These are phyloP conservation scores for Cucurbita ficifolia DNA, from an alignment of 306 rosid genomes.

Conservation along the genomic window DNA sequence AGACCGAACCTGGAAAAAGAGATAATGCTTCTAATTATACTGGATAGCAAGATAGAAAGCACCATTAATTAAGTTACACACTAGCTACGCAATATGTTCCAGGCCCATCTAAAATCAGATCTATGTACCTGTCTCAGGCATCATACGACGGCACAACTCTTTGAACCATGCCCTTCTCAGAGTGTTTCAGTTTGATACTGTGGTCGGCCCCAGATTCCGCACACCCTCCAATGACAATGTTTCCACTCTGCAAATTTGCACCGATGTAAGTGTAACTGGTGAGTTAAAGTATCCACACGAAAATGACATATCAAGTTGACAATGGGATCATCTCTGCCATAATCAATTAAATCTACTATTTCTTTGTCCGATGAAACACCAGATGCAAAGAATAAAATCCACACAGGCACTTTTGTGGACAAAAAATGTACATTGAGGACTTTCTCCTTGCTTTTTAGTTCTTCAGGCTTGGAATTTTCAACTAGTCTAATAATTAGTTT, in stretches of 20 bases:
- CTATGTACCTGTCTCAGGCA: slow-evolving; percentile 78
- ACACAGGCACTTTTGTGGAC: slow-evolving; percentile 64
- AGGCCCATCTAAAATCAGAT: neutral
- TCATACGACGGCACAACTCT: slow-evolving; percentile 78
- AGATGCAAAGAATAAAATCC: slow-evolving; percentile 73
- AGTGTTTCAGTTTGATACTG: slow-evolving; percentile 79
- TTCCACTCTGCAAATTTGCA: slow-evolving; percentile 82
- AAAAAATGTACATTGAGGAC: slow-evolving; percentile 54
- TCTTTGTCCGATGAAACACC: slow-evolving; percentile 76
- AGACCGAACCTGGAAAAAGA: slow-evolving; percentile 55
- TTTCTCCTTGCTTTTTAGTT: slow-evolving; percentile 45
- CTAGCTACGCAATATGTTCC: neutral
- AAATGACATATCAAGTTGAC: slow-evolving; percentile 56
- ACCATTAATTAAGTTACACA: neutral
- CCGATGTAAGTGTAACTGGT: slow-evolving; percentile 62
- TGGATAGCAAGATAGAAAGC: neutral
- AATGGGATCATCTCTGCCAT: slow-evolving; percentile 33
- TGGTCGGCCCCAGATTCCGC: slow-evolving; percentile 85
- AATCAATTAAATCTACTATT: slow-evolving; percentile 59
- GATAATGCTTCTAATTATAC: neutral
- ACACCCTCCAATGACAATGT: slow-evolving; percentile 73
- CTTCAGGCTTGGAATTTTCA: slow-evolving; percentile 34
- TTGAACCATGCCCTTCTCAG: slow-evolving; percentile 89
- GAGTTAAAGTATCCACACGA: slow-evolving; percentile 83
- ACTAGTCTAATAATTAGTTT: slow-evolving; percentile 54